phyloP scores from a whole-genome alignment of 305 asterid genomes.

The Fraxinus baroniana region DNA sequence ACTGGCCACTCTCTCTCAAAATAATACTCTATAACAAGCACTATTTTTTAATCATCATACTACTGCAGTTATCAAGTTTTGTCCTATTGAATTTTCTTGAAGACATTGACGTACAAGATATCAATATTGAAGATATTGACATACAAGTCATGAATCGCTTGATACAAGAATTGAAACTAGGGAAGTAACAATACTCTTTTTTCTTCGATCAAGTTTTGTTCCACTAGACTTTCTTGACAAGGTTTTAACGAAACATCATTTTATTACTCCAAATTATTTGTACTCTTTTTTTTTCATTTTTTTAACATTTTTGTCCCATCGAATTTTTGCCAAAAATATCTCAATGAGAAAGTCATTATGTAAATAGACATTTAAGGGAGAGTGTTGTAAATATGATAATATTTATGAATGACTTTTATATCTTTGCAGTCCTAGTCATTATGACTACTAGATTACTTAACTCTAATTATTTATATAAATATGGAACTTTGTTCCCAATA shows the following conservation, averaged over 20 bases:
- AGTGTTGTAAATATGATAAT: neutral
- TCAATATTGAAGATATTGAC: neutral
- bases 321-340: neutral
- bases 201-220: neutral
- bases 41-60: neutral
- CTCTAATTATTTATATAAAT: neutral
- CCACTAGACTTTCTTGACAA: neutral
- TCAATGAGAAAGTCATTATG: neutral
- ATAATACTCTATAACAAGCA: neutral
- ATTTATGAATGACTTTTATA: neutral
- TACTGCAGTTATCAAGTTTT: too few relatives aligned
- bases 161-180: neutral
- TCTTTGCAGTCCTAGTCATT: too few relatives aligned
- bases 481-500: too few relatives aligned
- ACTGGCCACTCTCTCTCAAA: neutral
- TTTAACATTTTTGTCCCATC: neutral
- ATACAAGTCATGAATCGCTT: too few relatives aligned
- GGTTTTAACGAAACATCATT: neutral
- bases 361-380: neutral
- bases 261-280: neutral
- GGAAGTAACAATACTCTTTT: neutral
- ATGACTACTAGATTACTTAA: neutral
- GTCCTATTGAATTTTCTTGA: neutral
- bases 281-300: too few relatives aligned
- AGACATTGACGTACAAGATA: neutral